Evolutionary conservation across 2,329 filamentous ascomycete species (phyloP), one percentile per base, ranked within the genome.

Genomic region (Nakataea oryzae): DNA sequence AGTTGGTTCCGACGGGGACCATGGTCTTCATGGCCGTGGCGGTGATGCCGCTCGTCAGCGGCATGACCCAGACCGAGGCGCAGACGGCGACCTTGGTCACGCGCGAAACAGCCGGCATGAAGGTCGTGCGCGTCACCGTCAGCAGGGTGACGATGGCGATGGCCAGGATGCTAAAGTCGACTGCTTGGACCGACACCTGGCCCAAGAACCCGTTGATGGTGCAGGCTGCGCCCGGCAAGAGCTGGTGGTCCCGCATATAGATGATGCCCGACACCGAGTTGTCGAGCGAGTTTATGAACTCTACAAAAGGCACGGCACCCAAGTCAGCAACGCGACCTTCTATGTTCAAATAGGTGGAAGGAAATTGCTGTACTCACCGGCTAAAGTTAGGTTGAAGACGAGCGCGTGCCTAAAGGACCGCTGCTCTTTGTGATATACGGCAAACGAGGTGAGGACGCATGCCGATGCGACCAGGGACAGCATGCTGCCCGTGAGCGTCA

Each of bases 151-250:
- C 70, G 24, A 80, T 69, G 14, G 76, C 72, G 29, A 80, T 79
- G 47, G 76, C 73, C 17, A 80, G 70, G 61, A 80, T 76, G 32
- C 73, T 75, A 63, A 78, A 75, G 62, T 76, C 74, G 28, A 71
- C 71, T 3, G 75, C 74, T 66, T 79, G 77, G 14, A 79, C 77
- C 2, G 74, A 77, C 57, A 79, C 69, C 61, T 80, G 78, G 28
- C 76, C 76, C 50, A 78, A 64, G 68, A 74, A 78, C 47, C 76
- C 78, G 65, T 79, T 80, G 24, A 74, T 62, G 11, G 70, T 70
- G 64, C 78, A 80, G 3, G 71, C 72, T 0, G 67, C 17, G 14
- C 74, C 72, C 11, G 69, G 63, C 8, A 62, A 55, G 21, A 75
- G 65, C 14, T 70, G 65, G 0, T 64, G 64, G 32, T 71, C 67